phyloP scores from a whole-genome alignment of 2,329 filamentous ascomycete genomes.

The Nigrospora sphaerica region DNA sequence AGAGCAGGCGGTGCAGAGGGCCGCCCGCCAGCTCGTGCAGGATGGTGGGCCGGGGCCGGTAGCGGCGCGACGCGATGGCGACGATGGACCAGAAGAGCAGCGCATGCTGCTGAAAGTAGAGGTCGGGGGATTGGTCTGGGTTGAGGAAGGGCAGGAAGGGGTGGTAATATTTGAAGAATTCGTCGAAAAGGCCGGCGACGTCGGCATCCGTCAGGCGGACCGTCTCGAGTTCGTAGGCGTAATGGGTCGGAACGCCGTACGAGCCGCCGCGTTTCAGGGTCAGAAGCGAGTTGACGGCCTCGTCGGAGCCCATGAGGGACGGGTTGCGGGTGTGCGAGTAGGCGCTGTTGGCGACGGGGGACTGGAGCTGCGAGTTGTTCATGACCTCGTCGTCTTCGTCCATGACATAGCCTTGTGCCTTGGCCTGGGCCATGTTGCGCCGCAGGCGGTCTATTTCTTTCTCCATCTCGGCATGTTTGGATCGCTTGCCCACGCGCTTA shows the following conservation, averaged over 20 bases:
- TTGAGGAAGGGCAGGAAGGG: conserved; percentile 72
- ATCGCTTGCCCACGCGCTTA: conserved; percentile 76
- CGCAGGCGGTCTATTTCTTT: conserved; percentile 68
- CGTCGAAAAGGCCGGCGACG: conserved; percentile 59
- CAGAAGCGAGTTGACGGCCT: conserved; percentile 59
- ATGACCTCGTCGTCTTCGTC: conserved; percentile 47
- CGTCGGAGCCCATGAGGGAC: conserved; percentile 60
- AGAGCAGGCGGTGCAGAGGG: conserved; percentile 63
- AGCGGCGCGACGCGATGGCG: conserved; percentile 67
- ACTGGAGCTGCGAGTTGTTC: conserved; percentile 45
- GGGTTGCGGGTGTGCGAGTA: conserved; percentile 56
- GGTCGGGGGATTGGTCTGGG: conserved; percentile 57
- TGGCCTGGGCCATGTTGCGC: conserved; percentile 53
- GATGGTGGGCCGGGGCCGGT: conserved; percentile 53
- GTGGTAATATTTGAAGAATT: conserved; percentile 72
- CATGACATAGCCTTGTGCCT: conserved; percentile 48
- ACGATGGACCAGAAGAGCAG: conserved; percentile 83
- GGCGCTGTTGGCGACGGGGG: conserved; percentile 49
- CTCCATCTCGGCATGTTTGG: conserved; percentile 80
- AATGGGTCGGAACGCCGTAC: conserved; percentile 49
- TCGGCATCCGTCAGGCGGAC: conserved; percentile 57
- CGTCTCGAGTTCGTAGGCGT: conserved; percentile 55
- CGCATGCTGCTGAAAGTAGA: conserved; percentile 69
- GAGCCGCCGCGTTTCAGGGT: conserved; percentile 60
- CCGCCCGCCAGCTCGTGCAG: conserved; percentile 59